Conservation (phyloP, 164 flowering plant species). For the Vitis cinerea region DNA sequence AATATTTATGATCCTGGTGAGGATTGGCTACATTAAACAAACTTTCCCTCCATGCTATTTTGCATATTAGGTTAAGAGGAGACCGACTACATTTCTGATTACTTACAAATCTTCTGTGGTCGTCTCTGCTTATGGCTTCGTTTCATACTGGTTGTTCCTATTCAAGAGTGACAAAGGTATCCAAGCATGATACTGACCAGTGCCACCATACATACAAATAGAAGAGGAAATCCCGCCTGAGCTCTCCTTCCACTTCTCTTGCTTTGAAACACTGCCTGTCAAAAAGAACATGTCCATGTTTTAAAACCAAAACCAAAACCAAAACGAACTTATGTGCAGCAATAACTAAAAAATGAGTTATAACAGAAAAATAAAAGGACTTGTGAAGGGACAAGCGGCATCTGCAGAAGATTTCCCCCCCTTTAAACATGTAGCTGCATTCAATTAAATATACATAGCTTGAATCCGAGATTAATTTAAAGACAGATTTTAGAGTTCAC, state of each 20-base stretch:
- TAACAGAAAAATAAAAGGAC: too few relatives aligned
- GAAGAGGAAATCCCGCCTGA: slow-evolving; percentile 67
- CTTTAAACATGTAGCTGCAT: too few relatives aligned
- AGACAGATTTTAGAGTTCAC: too few relatives aligned
- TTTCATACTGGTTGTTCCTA: not conserved
- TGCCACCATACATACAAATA: slow-evolving; percentile 69
- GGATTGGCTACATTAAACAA: too few relatives aligned
- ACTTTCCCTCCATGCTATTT: too few relatives aligned
- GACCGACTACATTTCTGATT: not conserved
- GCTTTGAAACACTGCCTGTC: slow-evolving; percentile 48
- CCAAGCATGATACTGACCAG: slow-evolving; percentile 55
- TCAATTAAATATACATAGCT: too few relatives aligned
- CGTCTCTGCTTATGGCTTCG: not conserved
- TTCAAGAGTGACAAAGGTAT: slow-evolving; percentile 26
- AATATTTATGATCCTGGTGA: too few relatives aligned
- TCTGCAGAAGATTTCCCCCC: too few relatives aligned
- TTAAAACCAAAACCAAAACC: not conserved
- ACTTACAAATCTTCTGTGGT: not conserved
- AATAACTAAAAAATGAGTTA: too few relatives aligned
- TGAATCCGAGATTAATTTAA: too few relatives aligned
- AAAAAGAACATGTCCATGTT: not conserved
- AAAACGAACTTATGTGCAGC: not conserved
- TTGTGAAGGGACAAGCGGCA: too few relatives aligned
- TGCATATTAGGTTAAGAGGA: too few relatives aligned
- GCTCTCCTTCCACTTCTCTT: slow-evolving; percentile 29